These are phyloP conservation scores for Cyclostephanos tholiformis DNA, from an alignment of 108 stramenopile species.

Conservation along the genomic window DNA sequence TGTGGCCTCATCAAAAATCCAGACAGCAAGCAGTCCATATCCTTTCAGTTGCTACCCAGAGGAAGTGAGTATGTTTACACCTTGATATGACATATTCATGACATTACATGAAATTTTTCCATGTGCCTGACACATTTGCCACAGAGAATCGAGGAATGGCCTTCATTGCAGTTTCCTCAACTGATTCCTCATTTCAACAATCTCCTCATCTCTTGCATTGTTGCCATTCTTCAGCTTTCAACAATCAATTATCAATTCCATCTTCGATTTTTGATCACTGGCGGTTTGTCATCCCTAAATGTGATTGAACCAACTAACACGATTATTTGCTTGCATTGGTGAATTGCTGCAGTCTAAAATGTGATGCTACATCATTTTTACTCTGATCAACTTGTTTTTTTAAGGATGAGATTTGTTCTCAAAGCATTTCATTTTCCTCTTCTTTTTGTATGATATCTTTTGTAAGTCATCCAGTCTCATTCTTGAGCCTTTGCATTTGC, in stretches of 20 bases:
- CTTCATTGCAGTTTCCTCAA: constrained; percentile 10
- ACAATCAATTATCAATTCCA: not conserved
- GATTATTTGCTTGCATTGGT: not conserved
- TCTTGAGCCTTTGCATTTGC: constrained; percentile 10
- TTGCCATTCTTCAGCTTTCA: constrained; percentile 4
- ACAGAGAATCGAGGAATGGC: not conserved
- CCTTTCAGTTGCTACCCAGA: too few relatives aligned
- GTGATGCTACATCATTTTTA: not conserved
- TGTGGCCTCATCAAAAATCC: too few relatives aligned
- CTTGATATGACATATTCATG: too few relatives aligned
- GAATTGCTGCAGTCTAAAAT: not conserved
- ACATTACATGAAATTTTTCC: too few relatives aligned
- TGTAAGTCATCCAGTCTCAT: not conserved
- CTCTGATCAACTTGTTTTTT: not conserved
- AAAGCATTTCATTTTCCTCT: not conserved
- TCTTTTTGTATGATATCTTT: constrained; percentile 7
- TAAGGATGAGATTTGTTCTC: not conserved
- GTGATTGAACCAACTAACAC: not conserved
- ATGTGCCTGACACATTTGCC: not conserved
- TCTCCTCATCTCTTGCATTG: not conserved
- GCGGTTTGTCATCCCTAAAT: constrained; percentile 12
- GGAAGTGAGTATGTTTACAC: too few relatives aligned
- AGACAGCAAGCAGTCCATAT: too few relatives aligned
- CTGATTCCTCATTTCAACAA: constrained; percentile 1
- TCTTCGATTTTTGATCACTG: constrained; percentile 6